Evolutionary conservation across 306 rosid species (phyloP), one percentile per base, ranked within the genome.

Genomic region (Echinosophora koreensis): DNA sequence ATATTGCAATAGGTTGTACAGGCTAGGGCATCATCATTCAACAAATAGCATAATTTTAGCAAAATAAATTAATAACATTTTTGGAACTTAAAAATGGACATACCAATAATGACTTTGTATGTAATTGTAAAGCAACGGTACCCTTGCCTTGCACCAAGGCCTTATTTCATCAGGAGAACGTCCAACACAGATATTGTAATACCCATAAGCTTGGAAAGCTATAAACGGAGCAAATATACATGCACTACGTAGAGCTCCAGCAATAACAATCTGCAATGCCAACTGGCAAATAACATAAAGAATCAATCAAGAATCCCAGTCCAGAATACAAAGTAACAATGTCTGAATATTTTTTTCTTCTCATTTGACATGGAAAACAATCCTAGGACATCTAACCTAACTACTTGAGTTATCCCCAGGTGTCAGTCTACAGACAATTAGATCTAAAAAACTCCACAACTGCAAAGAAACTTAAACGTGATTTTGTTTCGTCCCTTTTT

Each of bases 41-140:
- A 15, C 61, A 28, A 65, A 46, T 12, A 73, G 63, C 82, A 68
- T 73, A 35, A 59, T 12, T 46, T 57, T 11, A 60, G 38, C 34
- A 16, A 66, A 22, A 22, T 22, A 22, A 70, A 78, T 56, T 16
- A 47, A 69, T 41, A 68, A 41, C 27, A 86, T 38, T 58, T 15
- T 34, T 8, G 22, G 22, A 70, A 58, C 70, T 67, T 46, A 44
- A 83, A 77, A 59, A 76, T 13, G 68, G 63, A 60, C 87, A 71
- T 92, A 95, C 97, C 98, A 95, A 69, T 95, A 95, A 86, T 81
- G 93, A 82, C 90, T 88, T 85, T 94, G 98, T 83, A 94, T 89
- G 81, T 80, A 92, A 66, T 89, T 90, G 88, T 95, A 92, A 55
- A 90, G 87, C 73, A 92, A 56, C 1, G 98, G 97, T 22, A 95